A percentile compares a stretch with the other conserved stretches of the same genome.
phyloP scores from a whole-genome alignment of 352 stramenopile genomes.

The Pythium diclinum region DNA sequence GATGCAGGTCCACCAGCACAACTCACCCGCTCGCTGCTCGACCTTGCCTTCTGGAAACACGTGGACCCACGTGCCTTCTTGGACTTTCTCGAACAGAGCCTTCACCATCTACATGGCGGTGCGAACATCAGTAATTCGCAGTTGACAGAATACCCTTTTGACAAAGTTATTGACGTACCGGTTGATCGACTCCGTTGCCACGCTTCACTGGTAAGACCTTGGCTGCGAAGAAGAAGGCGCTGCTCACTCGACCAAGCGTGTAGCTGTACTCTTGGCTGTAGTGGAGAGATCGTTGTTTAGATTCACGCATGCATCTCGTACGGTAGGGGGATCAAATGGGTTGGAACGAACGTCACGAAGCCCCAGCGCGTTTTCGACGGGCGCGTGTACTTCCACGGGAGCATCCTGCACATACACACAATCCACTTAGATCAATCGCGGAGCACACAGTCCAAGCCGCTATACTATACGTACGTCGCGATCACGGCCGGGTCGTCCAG shows the following conservation, averaged over 20 bases:
- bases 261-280: conserved; percentile 86
- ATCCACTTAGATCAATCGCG: neutral
- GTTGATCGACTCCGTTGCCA: conserved; percentile 67
- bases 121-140: neutral
- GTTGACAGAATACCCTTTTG: neutral
- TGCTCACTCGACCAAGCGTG: conserved; percentile 47
- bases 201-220: conserved; percentile 77
- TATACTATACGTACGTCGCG: conserved; percentile 41
- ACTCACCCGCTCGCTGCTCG: conserved; percentile 54
- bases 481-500: conserved; percentile 76
- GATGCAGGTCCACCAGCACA: neutral
- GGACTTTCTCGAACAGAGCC: conserved; percentile 76
- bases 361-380: conserved; percentile 67
- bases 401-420: conserved; percentile 38
- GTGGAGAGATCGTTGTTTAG: neutral
- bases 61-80: conserved; percentile 80
- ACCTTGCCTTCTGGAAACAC: conserved; percentile 89
- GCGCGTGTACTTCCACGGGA: conserved; percentile 65
- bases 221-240: conserved; percentile 58
- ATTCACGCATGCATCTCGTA: neutral
- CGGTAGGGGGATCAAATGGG: neutral
- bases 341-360: conserved; percentile 46
- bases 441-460: neutral
- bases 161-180: conserved; percentile 25
- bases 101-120: conserved; percentile 52